Evolutionary conservation across 208 protist genomes (phyloP).

Genomic region (Leishmania aethiopica): DNA sequence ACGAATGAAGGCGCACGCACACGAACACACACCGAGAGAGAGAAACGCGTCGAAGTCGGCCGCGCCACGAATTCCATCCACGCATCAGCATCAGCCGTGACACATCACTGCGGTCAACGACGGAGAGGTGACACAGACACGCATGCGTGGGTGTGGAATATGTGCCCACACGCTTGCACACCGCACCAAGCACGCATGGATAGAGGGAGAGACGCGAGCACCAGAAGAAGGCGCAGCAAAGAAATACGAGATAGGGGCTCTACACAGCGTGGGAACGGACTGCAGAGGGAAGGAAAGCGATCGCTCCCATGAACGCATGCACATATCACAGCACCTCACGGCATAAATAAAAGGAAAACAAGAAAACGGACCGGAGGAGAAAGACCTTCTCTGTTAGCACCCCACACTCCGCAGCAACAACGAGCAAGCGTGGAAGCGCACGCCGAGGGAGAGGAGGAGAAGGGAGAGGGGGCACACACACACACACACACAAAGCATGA

Average conservation of each 20-base stretch:
- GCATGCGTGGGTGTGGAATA: neutral
- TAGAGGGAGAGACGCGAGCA: neutral
- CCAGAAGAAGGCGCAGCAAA: neutral
- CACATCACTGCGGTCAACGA: neutral
- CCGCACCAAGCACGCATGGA: neutral
- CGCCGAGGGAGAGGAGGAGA: too few relatives aligned
- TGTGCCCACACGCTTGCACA: neutral
- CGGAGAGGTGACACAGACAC: neutral
- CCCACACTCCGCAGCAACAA: too few relatives aligned
- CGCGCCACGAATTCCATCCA: neutral
- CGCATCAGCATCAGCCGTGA: neutral
- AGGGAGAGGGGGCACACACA: too few relatives aligned
- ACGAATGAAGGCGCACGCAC: neutral
- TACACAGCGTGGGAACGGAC: neutral
- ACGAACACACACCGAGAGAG: neutral
- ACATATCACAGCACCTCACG: neutral
- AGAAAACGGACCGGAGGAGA: neutral
- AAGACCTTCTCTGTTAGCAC: neutral
- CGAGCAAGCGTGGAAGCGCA: too few relatives aligned
- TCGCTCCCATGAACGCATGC: neutral
- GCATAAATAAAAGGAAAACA: neutral
- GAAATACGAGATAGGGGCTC: neutral
- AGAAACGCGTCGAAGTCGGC: neutral
- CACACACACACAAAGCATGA: too few relatives aligned
- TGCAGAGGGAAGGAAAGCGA: neutral